Percentiles rank a stretch among this genome's conserved stretches.
These are phyloP conservation scores for Eucalyptus microcorys DNA, from an alignment of 345 rosid genomes.

Conservation along the genomic window DNA sequence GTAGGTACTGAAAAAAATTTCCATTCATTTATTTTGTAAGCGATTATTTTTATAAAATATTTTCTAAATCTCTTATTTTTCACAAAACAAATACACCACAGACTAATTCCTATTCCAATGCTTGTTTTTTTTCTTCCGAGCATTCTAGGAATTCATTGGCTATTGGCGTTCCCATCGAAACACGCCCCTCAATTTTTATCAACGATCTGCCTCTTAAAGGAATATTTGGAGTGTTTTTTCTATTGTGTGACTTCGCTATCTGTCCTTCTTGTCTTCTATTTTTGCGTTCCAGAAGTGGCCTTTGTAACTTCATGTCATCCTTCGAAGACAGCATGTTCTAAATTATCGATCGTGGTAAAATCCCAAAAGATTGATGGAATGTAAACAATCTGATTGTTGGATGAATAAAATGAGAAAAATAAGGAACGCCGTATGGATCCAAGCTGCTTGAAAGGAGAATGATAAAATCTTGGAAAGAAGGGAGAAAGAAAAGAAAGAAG, in stretches of 20 bases:
- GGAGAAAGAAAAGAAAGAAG: not conserved
- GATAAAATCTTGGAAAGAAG: not conserved
- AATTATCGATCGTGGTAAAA: not conserved
- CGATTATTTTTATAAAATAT: too few relatives aligned
- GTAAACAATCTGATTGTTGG: not conserved
- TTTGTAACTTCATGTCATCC: not conserved
- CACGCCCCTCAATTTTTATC: not conserved
- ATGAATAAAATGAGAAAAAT: not conserved
- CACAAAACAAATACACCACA: accelerated
- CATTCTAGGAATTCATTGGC: not conserved
- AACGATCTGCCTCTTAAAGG: not conserved
- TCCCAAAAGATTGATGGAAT: not conserved
- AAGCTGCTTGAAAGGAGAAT: not conserved
- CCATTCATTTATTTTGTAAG: too few relatives aligned
- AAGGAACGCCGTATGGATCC: not conserved
- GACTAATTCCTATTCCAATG: not conserved
- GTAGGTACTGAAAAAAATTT: accelerated
- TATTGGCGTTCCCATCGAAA: not conserved
- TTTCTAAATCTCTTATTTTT: too few relatives aligned
- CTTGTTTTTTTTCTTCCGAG: not conserved
- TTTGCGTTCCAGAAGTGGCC: not conserved
- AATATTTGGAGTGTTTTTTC: not conserved
- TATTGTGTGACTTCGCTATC: not conserved
- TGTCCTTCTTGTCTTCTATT: not conserved
- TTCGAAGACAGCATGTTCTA: not conserved